Conservation (phyloP, 2,329 filamentous ascomycete species). For the Nemania bipapillata region DNA sequence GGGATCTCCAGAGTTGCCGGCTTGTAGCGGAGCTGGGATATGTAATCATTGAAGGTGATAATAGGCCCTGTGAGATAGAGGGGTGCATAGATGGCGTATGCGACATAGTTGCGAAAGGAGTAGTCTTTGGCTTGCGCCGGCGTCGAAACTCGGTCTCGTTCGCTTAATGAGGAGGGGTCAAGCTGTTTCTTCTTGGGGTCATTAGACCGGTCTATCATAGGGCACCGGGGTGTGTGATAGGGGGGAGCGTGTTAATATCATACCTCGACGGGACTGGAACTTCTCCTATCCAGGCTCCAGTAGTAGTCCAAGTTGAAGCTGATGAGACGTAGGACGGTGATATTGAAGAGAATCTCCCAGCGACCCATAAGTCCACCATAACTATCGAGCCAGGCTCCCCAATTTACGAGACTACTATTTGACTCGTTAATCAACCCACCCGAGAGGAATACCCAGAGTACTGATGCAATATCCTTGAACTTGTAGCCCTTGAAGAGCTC, state of each 20-base stretch:
- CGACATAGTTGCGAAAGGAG: conserved; percentile 85
- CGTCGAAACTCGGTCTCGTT: conserved; percentile 83
- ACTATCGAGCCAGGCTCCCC: conserved; percentile 78
- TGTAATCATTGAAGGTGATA: conserved; percentile 97
- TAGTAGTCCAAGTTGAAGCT: conserved; percentile 98
- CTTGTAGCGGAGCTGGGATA: conserved; percentile 82
- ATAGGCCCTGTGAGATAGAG: conserved; percentile 94
- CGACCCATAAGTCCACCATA: conserved; percentile 84
- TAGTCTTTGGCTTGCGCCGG: conserved; percentile 78
- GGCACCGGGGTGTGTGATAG: neutral
- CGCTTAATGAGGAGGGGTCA: conserved; percentile 85
- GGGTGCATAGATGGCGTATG: conserved; percentile 89
- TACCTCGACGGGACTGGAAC: conserved; percentile 82
- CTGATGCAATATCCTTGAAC: conserved; percentile 70
- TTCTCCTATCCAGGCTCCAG: conserved; percentile 79
- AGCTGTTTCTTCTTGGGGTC: conserved; percentile 93
- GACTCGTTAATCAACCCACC: conserved; percentile 53
- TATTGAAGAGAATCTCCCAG: conserved; percentile 98
- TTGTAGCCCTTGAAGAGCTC: conserved; percentile 83
- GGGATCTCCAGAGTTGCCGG: conserved; percentile 74
- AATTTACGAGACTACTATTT: conserved; percentile 62
- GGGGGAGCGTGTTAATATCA: conserved; percentile 47
- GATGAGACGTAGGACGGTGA: conserved; percentile 89
- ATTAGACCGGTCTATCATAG: conserved; percentile 64
- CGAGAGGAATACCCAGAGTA: conserved; percentile 56